Base-by-base conservation (phyloP, 495 filamentous ascomycete species). In the Astrothelium macrocarpum region DNA sequence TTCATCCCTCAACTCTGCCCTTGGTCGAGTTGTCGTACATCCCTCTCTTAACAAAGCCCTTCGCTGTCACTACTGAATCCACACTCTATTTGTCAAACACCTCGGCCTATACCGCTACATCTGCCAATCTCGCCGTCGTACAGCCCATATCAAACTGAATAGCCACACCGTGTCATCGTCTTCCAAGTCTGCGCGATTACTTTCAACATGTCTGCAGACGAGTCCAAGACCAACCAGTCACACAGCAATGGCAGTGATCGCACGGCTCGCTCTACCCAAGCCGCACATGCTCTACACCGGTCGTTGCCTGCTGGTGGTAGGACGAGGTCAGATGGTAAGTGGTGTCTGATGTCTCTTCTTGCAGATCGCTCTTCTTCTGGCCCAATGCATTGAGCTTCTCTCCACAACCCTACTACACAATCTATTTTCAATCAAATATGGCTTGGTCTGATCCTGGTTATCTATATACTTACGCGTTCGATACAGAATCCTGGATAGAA, bases 401-500 rank as follows among this genome's bases (percentile, higher is more conserved):
- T 46, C n/a, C 60, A n/a, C n/a, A 26, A 16, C 36, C 42, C 36
- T 32, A 25, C 18, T 32, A n/a, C n/a, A n/a, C n/a, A n/a, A 18
- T 36, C 49, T 25, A 45, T 59, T 20, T 56, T 46, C 16, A 25
- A 56, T 56, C 11, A 20, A 16, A 56, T 29, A 56, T 56, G 49
- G 49, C 49, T 56, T 56, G 49, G 49, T 63, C 29, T 14, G 31
- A 31, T 58, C 43, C 49, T 63, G 45, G 26, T 23, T 29, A 58
- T 46, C 46, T 25, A 29, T 56, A 58, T 63, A 26, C 62, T 63
- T 56, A 63, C 31, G 26, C 26, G 12, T 29, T 39, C 62, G 45
- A 12, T 34, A 23, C 83, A 92, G 94, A 97, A 76, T 97, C 93
- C 1, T 98, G 94, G 94, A 85, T 98, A 71, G 94, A 98, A 74